Evolutionary conservation across 2,329 filamentous ascomycete genomes (phyloP).

Genomic region (Hypocrella siamensis): DNA sequence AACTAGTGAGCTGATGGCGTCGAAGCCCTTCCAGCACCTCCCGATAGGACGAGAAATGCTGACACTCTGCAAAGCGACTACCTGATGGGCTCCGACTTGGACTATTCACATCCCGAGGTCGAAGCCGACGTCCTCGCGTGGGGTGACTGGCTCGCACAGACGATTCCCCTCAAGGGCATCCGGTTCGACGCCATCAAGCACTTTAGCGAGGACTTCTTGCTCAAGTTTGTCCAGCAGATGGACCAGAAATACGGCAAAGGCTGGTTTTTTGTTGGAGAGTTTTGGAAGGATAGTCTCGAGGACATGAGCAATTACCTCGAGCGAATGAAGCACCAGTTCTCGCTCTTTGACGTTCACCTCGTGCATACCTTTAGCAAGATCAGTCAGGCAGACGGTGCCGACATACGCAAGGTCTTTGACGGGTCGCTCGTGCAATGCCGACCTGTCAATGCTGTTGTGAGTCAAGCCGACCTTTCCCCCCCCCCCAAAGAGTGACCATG

Average conservation of each 20-base stretch:
- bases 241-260: conserved; percentile 24
- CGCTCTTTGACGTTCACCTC: conserved; percentile 52
- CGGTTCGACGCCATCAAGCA: conserved; percentile 61
- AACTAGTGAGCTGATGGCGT: conserved; percentile 31
- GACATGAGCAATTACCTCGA: not conserved
- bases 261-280: conserved; percentile 23
- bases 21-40: not conserved
- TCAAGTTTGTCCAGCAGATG: conserved; percentile 44
- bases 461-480: too few relatives aligned
- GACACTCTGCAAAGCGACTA: conserved; percentile 36
- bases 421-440: conserved; percentile 34
- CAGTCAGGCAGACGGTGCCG: conserved; percentile 37
- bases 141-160: conserved; percentile 49
- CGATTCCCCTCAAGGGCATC: conserved; percentile 48
- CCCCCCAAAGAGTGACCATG: too few relatives aligned
- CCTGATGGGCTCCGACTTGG: conserved; percentile 58
- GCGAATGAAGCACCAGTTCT: conserved; percentile 38
- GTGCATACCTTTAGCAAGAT: conserved; percentile 50
- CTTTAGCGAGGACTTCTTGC: conserved; percentile 51
- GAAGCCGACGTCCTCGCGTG: conserved; percentile 47
- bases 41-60: not conserved
- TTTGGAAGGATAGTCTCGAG: conserved; percentile 20
- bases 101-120: conserved; percentile 49
- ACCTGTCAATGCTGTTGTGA: conserved; percentile 20
- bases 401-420: conserved; percentile 49